A percentile compares a stretch with the other conserved stretches of the same genome.
Conservation (phyloP, 2,329 filamentous ascomycete species). For the Metarhizium sp. region DNA sequence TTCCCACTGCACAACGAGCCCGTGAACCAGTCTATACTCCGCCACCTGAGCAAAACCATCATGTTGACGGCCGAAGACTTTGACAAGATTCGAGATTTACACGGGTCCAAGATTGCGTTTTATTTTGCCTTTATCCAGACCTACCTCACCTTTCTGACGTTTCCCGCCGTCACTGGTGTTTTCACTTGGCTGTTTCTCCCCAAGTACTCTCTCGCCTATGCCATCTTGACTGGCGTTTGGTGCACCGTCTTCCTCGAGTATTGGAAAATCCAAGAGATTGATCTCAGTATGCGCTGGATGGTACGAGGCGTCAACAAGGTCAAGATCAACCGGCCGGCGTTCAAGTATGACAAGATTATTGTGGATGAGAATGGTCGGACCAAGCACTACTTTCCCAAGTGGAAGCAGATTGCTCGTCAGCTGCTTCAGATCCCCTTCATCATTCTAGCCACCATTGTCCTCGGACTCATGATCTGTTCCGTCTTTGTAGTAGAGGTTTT, state of each 20-base stretch:
- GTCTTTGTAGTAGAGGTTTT: conserved; percentile 69
- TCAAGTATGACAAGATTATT: conserved; percentile 51
- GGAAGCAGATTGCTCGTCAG: conserved; percentile 56
- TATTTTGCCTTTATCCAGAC: conserved; percentile 78
- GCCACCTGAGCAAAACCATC: conserved; percentile 44
- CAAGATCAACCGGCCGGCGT: conserved; percentile 56
- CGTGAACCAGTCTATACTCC: conserved; percentile 46
- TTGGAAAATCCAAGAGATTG: conserved; percentile 68
- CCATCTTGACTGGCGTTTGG: conserved; percentile 57
- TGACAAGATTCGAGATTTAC: conserved; percentile 51
- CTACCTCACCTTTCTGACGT: conserved; percentile 62
- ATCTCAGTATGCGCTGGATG: conserved; percentile 63
- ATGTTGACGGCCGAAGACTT: conserved; percentile 41
- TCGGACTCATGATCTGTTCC: conserved; percentile 57
- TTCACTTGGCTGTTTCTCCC: conserved; percentile 59
- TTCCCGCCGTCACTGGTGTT: conserved; percentile 61
- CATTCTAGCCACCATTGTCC: conserved; percentile 42
- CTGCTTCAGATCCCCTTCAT: conserved; percentile 62
- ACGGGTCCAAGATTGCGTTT: conserved; percentile 58
- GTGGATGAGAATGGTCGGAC: conserved; percentile 56
- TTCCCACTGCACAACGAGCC: conserved; percentile 54
- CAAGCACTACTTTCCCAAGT: conserved; percentile 52
- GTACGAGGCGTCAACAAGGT: conserved; percentile 59
- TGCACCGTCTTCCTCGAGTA: conserved; percentile 68
- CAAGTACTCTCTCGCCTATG: conserved; percentile 62